Evolutionary conservation across 2,329 filamentous ascomycete genomes (phyloP), one percentile per base, ranked within the genome.

Genomic region (Fusarium buxicola): DNA sequence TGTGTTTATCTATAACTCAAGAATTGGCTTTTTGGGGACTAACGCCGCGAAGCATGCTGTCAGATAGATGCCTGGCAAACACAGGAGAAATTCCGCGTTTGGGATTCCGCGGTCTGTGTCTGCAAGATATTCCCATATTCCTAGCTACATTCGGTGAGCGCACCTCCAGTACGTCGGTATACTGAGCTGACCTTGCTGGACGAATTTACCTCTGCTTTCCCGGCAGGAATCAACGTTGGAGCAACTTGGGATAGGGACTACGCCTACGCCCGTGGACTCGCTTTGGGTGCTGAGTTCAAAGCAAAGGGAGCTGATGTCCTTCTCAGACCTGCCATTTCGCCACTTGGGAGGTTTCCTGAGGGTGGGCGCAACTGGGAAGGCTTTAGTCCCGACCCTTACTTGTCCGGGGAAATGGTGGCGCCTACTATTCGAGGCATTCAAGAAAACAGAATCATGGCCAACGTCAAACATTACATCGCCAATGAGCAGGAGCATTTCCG

Each of bases 191-290:
- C n/a, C n/a, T n/a, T n/a, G n/a, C n/a, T n/a, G n/a, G n/a, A n/a
- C n/a, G n/a, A n/a, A n/a, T n/a, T n/a, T n/a, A n/a, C n/a, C n/a
- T n/a, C n/a, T n/a, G n/a, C n/a, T n/a, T n/a, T n/a, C n/a, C n/a
- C n/a, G n/a, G n/a, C 57, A 0, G 57, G 57, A 2, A 60, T 60
- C 0, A 55, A 60, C 8, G 57, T 47, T 4, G 57, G 57, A 3
- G 57, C 55, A 11, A 60, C 55, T 16, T 60, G 57, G 57, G 59
- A 60, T 2, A 47, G 30, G 0, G 55, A 60, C 2, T 54, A 59
- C 11, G 59, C 57, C 5, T 54, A 60, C 8, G 36, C 32, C 7
- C 55, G 57, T 3, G 41, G 57, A 1, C 59, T 46, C 10, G 36
- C 59, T 12, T 59, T 60, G 55, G 57, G 57, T 1, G 21, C 35